Percentiles rank a stretch among this genome's conserved stretches.
Conservation (phyloP, 345 rosid species). For the Passiflora organensis region DNA sequence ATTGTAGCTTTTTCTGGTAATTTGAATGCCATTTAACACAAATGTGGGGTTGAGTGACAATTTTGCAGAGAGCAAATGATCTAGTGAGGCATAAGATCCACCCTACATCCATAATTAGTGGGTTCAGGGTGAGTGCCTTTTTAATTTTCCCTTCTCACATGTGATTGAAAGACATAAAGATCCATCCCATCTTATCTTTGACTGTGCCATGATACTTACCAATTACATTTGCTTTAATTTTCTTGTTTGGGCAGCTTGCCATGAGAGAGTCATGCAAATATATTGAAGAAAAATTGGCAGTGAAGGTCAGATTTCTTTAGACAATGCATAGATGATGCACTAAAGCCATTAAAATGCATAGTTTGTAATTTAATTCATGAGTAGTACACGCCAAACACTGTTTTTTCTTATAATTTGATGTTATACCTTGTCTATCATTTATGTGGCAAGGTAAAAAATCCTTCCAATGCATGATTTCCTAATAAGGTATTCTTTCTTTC, state of each 20-base stretch:
- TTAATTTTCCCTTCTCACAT: neutral
- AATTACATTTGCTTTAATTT: slow-evolving; percentile 3
- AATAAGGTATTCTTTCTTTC: neutral
- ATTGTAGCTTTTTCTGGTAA: neutral
- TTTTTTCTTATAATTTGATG: no score
- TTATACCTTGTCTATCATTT: no score
- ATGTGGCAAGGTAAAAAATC: no score
- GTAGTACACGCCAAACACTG: no score
- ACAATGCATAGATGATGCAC: no score
- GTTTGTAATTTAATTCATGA: no score
- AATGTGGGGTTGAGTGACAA: slow-evolving; percentile 4
- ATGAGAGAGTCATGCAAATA: slow-evolving; percentile 98
- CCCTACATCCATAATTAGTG: slow-evolving; percentile 94
- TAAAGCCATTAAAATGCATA: no score
- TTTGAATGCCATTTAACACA: neutral
- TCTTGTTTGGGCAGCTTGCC: slow-evolving; percentile 57
- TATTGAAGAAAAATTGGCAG: slow-evolving; percentile 79
- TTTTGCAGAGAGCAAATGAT: slow-evolving; percentile 85
- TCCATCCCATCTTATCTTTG: neutral
- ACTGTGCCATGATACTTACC: neutral
- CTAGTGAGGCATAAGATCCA: slow-evolving; percentile 95
- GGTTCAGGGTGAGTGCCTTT: slow-evolving; percentile 60
- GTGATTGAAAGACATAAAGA: no score
- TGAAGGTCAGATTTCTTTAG: slow-evolving; percentile 45
- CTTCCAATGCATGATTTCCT: neutral